A percentile compares a stretch with the other conserved stretches of the same genome.
phyloP scores from a whole-genome alignment of 305 asterid genomes.

The Fraxinus albicans region DNA sequence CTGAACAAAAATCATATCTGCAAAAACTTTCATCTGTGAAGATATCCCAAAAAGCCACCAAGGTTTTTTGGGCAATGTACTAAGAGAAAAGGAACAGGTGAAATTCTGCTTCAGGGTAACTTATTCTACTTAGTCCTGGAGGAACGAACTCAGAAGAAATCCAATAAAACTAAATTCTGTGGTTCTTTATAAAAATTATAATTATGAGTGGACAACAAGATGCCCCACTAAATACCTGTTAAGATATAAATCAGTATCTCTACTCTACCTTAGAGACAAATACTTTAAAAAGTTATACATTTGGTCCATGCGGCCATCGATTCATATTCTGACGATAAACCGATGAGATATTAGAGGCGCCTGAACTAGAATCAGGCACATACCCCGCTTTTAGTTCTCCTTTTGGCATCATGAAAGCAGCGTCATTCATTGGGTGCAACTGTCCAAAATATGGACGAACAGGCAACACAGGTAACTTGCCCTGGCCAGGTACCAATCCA shows the following conservation, averaged over 20 bases:
- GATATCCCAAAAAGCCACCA: background rate
- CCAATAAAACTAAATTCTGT: background rate
- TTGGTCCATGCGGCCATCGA: conserved; percentile 45
- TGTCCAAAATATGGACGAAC: conserved; percentile 39
- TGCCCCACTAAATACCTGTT: background rate
- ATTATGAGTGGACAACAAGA: background rate
- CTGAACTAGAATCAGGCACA: conserved; percentile 37
- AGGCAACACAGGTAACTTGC: conserved; percentile 25
- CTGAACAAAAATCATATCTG: background rate
- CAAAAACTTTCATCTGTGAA: background rate
- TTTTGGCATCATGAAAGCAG: conserved; percentile 45
- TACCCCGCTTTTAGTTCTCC: conserved; percentile 52
- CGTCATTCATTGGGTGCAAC: conserved; percentile 31
- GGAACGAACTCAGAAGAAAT: background rate
- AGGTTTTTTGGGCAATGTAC: background rate
- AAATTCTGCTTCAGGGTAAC: background rate
- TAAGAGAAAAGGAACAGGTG: background rate
- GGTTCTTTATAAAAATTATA: background rate
- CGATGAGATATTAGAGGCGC: conserved; percentile 40
- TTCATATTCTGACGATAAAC: conserved; percentile 47
- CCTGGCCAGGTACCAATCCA: conserved; percentile 34
- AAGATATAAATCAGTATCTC: background rate
- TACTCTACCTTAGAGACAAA: background rate
- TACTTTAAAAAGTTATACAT: conserved; percentile 31
- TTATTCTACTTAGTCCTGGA: background rate